Conservation (phyloP, 176 grass and related monocot species). For the Eleusine coracana region DNA sequence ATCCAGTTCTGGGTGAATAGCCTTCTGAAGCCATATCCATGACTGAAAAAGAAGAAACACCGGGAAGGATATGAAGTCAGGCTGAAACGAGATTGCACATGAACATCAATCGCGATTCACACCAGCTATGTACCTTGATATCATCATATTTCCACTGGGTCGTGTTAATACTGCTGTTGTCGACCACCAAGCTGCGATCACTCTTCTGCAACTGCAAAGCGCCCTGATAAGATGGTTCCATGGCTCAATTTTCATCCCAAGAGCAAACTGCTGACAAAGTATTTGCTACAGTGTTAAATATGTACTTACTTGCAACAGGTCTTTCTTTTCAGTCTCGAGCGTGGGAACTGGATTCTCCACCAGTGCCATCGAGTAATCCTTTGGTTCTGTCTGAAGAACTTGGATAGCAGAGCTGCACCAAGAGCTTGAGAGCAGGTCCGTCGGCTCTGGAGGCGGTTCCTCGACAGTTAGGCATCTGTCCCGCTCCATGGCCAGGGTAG, state of each 20-base stretch:
- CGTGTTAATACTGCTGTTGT: conserved; percentile 47
- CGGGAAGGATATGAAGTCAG: background rate
- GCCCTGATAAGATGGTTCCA: background rate
- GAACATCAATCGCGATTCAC: background rate
- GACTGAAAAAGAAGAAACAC: conserved; percentile 51
- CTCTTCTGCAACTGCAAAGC: conserved; percentile 69
- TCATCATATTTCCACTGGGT: conserved; percentile 81
- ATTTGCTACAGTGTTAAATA: conserved; percentile 31
- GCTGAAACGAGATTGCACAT: background rate
- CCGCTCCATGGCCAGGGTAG: conserved; percentile 48
- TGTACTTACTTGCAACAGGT: conserved; percentile 50
- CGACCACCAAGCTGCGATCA: conserved; percentile 58
- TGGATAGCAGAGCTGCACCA: conserved; percentile 93
- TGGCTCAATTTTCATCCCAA: conserved; percentile 25
- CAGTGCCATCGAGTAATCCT: conserved; percentile 61
- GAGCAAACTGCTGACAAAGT: conserved; percentile 2
- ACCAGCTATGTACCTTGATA: conserved; percentile 61
- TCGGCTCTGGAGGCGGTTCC: conserved; percentile 45
- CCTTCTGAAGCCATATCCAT: conserved; percentile 99
- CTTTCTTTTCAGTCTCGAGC: conserved; percentile 27
- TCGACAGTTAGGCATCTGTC: conserved; percentile 41
- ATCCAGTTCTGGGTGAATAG: conserved; percentile 94
- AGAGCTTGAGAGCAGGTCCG: conserved; percentile 66
- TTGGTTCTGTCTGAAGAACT: conserved; percentile 55
- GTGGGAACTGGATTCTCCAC: conserved; percentile 68